phyloP scores from a whole-genome alignment of 164 flowering plant species.

The Tetracentron sinense region DNA sequence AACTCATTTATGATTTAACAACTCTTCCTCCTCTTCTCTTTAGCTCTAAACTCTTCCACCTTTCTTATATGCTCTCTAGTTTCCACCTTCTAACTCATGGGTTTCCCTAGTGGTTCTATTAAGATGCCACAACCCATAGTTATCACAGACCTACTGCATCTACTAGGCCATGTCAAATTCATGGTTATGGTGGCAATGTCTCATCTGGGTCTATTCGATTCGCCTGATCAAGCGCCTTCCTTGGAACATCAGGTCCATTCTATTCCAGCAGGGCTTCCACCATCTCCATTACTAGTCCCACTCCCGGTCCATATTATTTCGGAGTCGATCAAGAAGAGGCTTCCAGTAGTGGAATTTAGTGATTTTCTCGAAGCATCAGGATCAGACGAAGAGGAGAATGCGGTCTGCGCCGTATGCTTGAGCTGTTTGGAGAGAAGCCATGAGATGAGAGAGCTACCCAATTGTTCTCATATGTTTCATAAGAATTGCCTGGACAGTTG shows the following conservation, averaged over 20 bases:
- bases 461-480: constrained; percentile 34
- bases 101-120: constrained; percentile 1
- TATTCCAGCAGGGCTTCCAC: too few species aligned
- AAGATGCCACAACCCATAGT: constrained; percentile 4
- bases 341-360: constrained; percentile 8
- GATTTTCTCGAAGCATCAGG: not conserved
- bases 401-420: constrained; percentile 26
- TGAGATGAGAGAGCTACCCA: constrained; percentile 23
- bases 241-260: too few species aligned
- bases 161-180: constrained; percentile 7
- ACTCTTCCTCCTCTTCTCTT: too few species aligned
- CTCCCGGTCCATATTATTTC: not conserved
- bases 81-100: too few species aligned
- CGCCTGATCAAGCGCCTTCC: too few species aligned
- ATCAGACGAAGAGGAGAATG: not conserved
- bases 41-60: too few species aligned
- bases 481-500: constrained; percentile 30
- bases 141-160: not conserved
- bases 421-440: constrained; percentile 10
- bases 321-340: constrained; percentile 19
- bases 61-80: too few species aligned
- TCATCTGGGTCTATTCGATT: constrained; percentile 10
- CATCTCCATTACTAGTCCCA: constrained; percentile 2
- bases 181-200: constrained; percentile 5
- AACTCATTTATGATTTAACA: too few species aligned